phyloP scores from a whole-genome alignment of 192 early-diverging fungal species.

The Rhizophagus prolifer region DNA sequence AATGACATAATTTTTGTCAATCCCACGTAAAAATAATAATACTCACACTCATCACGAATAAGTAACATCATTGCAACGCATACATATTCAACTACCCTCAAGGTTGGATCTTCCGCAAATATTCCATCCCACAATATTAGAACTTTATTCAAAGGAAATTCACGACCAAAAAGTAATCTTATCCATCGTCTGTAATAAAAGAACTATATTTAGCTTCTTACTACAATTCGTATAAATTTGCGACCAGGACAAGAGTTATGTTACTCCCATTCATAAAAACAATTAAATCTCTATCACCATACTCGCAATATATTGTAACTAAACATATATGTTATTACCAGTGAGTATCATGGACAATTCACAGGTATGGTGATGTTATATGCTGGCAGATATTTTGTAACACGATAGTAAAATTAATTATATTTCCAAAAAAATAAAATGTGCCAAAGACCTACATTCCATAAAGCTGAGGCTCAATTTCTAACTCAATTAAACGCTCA shows the following conservation, averaged over 20 bases:
- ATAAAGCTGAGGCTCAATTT: conserved; percentile 94
- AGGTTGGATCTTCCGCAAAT: conserved; percentile 75
- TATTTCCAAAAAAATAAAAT: not conserved
- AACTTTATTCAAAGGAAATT: conserved; percentile 73
- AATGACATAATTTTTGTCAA: not conserved
- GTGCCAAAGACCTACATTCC: conserved; percentile 64
- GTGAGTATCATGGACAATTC: not conserved
- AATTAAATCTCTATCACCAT: not conserved
- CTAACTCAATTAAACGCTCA: conserved; percentile 64
- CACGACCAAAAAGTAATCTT: conserved; percentile 87
- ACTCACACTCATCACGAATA: conserved; percentile 69
- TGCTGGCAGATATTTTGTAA: not conserved
- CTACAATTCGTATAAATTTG: no score
- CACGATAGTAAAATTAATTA: not conserved
- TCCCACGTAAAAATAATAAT: not conserved
- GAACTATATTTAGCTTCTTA: not conserved
- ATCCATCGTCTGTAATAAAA: conserved; percentile 73
- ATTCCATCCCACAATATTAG: conserved; percentile 89
- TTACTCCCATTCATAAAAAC: not conserved
- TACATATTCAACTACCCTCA: conserved; percentile 82
- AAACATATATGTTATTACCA: not conserved
- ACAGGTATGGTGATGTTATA: not conserved
- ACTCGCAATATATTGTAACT: not conserved
- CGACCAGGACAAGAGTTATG: no score
- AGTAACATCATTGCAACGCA: conserved; percentile 72